Percentiles rank a stretch among this genome's conserved stretches.
phyloP scores from a whole-genome alignment of 2,329 filamentous ascomycete species.

The Pestalotiopsis fici region DNA sequence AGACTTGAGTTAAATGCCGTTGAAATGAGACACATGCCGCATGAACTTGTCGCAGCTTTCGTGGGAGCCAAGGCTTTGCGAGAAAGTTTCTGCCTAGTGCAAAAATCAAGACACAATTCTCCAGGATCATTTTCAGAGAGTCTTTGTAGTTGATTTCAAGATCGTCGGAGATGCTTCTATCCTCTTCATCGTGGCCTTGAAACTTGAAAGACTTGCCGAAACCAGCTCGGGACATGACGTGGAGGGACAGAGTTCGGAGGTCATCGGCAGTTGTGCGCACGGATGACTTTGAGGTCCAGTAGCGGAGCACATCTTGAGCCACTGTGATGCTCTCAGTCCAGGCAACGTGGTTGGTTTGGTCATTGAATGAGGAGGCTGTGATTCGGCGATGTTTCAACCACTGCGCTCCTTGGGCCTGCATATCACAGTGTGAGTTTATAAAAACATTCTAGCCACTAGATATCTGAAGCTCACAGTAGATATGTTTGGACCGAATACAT shows the following conservation, averaged over 20 bases:
- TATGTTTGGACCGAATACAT: conserved; percentile 20
- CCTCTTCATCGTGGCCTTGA: conserved; percentile 16
- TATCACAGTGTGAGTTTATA: not conserved
- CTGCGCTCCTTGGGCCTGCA: conserved; percentile 13
- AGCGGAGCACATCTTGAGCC: conserved; percentile 26
- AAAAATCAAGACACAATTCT: conserved; percentile 25
- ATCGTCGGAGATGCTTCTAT: conserved; percentile 16
- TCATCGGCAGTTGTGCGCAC: conserved; percentile 22
- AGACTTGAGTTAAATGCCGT: conserved; percentile 27
- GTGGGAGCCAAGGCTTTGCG: conserved; percentile 19
- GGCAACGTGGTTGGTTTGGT: conserved; percentile 27
- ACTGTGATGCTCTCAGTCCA: conserved; percentile 26
- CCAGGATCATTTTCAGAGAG: conserved; percentile 24
- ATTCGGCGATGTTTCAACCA: conserved; percentile 26
- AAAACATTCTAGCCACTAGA: no score
- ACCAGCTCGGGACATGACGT: conserved; percentile 25
- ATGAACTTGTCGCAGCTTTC: conserved; percentile 16
- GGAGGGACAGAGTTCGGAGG: conserved; percentile 24
- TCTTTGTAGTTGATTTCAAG: conserved; percentile 20
- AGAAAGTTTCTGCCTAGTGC: conserved; percentile 12
- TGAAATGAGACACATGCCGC: conserved; percentile 26
- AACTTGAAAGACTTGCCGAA: conserved; percentile 26
- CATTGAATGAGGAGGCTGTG: conserved; percentile 26
- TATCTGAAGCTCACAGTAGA: conserved; percentile 9
- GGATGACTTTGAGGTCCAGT: conserved; percentile 22